Evolutionary conservation across 352 stramenopile genomes (phyloP).

Genomic region (Phytophthora pisi): DNA sequence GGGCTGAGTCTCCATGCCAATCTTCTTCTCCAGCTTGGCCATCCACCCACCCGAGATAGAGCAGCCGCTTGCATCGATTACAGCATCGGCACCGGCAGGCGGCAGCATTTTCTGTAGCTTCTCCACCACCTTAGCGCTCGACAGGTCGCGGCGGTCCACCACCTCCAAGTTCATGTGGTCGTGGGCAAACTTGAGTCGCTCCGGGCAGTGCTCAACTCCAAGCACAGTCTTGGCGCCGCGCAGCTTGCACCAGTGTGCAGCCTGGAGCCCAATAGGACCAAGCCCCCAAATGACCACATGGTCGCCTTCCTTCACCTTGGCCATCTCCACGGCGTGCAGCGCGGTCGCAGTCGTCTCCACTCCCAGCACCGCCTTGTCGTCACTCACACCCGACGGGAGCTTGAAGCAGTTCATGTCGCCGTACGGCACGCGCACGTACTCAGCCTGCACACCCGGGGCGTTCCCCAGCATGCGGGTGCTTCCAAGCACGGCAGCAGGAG

Average conservation of each 20-base stretch:
- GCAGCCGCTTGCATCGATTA: conserved; percentile 61
- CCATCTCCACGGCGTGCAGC: conserved; percentile 68
- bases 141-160: conserved; percentile 56
- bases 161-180: conserved; percentile 70
- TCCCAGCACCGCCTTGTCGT: conserved; percentile 74
- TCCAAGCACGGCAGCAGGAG: conserved; percentile 67
- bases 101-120: conserved; percentile 62
- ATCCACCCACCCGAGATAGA: conserved; percentile 43
- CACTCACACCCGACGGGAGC: conserved; percentile 52
- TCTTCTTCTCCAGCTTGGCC: conserved; percentile 48
- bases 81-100: conserved; percentile 53
- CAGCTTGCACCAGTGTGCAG: conserved; percentile 66
- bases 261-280: conserved; percentile 61
- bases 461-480: conserved; percentile 58
- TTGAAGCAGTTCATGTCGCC: conserved; percentile 76
- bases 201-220: conserved; percentile 52
- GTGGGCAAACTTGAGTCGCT: conserved; percentile 62
- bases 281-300: conserved; percentile 75
- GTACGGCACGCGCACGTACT: conserved; percentile 80
- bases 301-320: conserved; percentile 49
- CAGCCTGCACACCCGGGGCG: conserved; percentile 68
- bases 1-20: conserved; percentile 53
- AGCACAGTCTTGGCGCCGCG: conserved; percentile 67
- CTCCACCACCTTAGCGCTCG: conserved; percentile 47
- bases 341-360: conserved; percentile 61